Evolutionary conservation across 2,329 filamentous ascomycete genomes (phyloP), one percentile per base, ranked within the genome.

Genomic region (Penicillium sp.): DNA sequence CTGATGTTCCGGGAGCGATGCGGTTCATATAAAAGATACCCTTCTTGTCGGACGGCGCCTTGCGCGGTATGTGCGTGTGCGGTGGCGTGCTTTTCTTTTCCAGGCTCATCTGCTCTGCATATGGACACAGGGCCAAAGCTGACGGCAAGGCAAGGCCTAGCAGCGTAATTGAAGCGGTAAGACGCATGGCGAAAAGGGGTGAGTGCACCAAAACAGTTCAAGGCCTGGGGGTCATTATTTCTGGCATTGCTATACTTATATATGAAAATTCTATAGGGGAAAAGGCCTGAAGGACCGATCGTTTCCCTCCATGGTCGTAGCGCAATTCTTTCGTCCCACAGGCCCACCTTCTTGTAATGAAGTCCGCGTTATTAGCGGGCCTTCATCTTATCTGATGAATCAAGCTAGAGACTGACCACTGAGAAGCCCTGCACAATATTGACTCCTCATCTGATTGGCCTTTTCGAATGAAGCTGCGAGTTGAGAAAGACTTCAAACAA

Each of bases 1-100:
- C 21, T 4, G 60, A 64, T 2, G 43, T 51, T 0, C 48, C 49
- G 4, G 69, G 68, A 2, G 49, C 65, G 41, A 72, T 70, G 9
- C 69, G 60, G 51, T 72, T 70, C 64, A 69, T 65, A 21, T 46
- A 46, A 21, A 46, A 46, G 26, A 46, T 32, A 9, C 44, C 44
- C 12, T 46, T 46, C 26, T 46, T 46, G 19, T 37, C 28, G 1
- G 34, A 40, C 3, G 44, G 13, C 4, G 29, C 32, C 22, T 43
- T 40, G 17, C 28, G 44, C 0, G 44, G n/a, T 12, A 19, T 8
- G 19, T 40, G 39, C 31, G 13, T 22, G 24, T 51, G 19, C 2
- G 12, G 44, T 6, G 44, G 22, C 6, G 34, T 21, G 13, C 24
- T 21, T 26, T 28, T 47, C 33, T 48, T 51, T 12, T 51, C 49